Conservation (phyloP, 345 rosid species). For the Arabis hirsuta region DNA sequence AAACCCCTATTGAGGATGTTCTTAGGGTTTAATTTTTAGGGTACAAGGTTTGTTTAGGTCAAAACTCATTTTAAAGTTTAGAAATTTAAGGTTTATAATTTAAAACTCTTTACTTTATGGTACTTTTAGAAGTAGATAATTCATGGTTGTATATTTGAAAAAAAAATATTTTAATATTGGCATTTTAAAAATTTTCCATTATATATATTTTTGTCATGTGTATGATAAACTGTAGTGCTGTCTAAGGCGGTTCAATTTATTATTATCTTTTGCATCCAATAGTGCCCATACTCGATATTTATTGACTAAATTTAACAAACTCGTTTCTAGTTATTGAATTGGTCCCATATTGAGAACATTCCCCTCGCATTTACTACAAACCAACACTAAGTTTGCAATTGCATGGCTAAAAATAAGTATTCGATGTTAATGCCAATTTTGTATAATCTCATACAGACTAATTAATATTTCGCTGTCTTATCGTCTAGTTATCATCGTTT, state of each 20-base stretch:
- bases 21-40: too few species aligned
- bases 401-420: conserved; percentile 38
- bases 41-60: too few species aligned
- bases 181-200: too few species aligned
- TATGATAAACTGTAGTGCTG: not conserved
- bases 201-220: too few species aligned
- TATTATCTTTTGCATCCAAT: not conserved
- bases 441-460: conserved; percentile 26
- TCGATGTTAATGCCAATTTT: conserved; percentile 13
- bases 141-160: too few species aligned
- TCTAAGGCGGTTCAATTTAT: conserved; percentile 20
- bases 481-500: conserved; percentile 21
- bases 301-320: not conserved
- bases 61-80: too few species aligned
- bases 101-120: too few species aligned
- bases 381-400: conserved; percentile 37
- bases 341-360: conserved; percentile 42
- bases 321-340: conserved; percentile 31
- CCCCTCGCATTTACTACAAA: conserved; percentile 41
- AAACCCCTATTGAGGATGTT: too few species aligned
- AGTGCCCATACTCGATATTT: conserved; percentile 30
- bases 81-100: too few species aligned
- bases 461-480: conserved; percentile 12
- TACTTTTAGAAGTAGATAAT: too few species aligned
- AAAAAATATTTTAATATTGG: too few species aligned